Evolutionary conservation across 352 stramenopile species (phyloP).

Genomic region (Phytopythium oedochilum): DNA sequence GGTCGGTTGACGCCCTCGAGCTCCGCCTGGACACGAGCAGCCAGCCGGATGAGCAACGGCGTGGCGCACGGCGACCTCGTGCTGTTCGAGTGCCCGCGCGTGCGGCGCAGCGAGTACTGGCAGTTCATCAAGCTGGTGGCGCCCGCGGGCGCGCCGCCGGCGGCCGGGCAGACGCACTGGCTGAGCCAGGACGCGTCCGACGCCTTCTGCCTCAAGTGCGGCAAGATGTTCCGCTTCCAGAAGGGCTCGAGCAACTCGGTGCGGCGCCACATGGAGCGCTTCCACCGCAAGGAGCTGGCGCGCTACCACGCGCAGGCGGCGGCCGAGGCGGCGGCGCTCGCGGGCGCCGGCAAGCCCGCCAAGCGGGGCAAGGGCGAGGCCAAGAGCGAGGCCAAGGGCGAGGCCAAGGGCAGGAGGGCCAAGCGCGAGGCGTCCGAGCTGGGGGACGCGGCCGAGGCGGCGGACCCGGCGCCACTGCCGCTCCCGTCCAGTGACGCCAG

Average conservation of each 20-base stretch:
- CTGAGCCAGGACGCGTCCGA: conserved; percentile 48
- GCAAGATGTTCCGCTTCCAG: conserved; percentile 43
- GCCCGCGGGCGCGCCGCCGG: conserved; percentile 15
- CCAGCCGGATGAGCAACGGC: conserved; percentile 66
- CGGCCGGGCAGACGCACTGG: conserved; percentile 40
- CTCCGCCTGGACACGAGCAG: too few relatives aligned
- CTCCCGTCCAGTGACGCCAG: not conserved
- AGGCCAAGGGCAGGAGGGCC: not conserved
- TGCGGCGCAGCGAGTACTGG: conserved; percentile 54
- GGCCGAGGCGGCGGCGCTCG: conserved; percentile 4
- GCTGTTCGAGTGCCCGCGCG: conserved; percentile 52
- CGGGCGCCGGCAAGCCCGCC: not conserved
- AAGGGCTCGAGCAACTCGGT: conserved; percentile 59
- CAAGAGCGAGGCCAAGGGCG: not conserved
- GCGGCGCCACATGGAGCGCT: conserved; percentile 52
- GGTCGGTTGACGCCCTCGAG: not conserved
- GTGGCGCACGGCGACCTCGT: conserved; percentile 37
- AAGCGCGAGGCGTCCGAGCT: not conserved
- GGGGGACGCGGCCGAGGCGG: not conserved
- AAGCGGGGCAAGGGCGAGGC: not conserved
- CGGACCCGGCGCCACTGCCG: not conserved
- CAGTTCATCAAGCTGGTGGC: conserved; percentile 62
- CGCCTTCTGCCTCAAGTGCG: conserved; percentile 43
- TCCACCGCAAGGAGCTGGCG: conserved; percentile 39
- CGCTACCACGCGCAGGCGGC: conserved; percentile 20